Base-by-base conservation (phyloP, 257 asterid species). In the Lithospermum erythrorhizon region DNA sequence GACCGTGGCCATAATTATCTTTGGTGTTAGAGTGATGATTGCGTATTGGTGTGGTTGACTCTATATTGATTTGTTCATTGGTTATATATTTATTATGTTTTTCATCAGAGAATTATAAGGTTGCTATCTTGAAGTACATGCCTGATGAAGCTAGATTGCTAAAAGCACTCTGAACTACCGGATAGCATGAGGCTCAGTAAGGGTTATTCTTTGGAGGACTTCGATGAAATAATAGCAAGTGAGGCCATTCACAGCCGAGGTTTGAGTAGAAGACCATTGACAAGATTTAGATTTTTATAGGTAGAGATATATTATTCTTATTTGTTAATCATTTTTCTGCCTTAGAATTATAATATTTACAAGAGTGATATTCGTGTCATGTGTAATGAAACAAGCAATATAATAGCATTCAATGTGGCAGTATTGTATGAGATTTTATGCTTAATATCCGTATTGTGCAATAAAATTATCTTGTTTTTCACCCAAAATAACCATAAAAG, bases 161-260 rank as follows among this genome's bases (percentile, higher is more conserved):
- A 83, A 90, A 90, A 78, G 96, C 97, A 1, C 87, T 87, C 5
- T n/a, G 97, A 90, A 78, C 72, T 90, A 57, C 97, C 97, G 0
- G 95, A 83, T 71, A 90, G 45, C 83, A 87, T 79, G 16, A 80
- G 95, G 86, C 89, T 90, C 59, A 83, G 80, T 9, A 96, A 84
- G n/a, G 75, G 89, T 87, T 71, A 76, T 80, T 57, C n/a, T 83
- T 80, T 22, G 81, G 79, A 21, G 91, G 83, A 4, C 63, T n/a
- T 80, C 29, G 96, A 87, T 20, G 95, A 83, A 94, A 83, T 9
- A 95, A 82, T 4, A 82, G n/a, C n/a, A 79, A 10, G 79, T 73
- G 67, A 1, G 95, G 83, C 19, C 90, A 80, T 41, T 85, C n/a
- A 81, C 81, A 65, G n/a, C 87, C 23, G 90, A 85, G 59, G 87